Evolutionary conservation across 345 rosid genomes (phyloP).

Genomic region (Eucalyptus polyanthemos): DNA sequence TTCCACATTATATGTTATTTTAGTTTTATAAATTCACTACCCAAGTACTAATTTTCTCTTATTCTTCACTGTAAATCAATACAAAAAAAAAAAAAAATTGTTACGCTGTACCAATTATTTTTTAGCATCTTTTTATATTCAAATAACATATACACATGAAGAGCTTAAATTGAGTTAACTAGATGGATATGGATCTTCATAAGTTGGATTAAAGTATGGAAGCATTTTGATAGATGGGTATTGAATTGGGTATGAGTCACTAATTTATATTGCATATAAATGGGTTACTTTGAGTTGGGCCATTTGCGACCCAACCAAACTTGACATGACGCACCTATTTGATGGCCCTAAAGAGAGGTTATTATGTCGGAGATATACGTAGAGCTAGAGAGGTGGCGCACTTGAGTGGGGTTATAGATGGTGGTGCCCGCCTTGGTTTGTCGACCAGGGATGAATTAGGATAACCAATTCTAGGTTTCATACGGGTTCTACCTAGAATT

Average conservation of each 20-base stretch:
- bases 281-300: background rate
- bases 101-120: background rate
- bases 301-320: background rate
- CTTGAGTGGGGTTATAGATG: background rate
- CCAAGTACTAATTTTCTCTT: background rate
- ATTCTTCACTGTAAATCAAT: too few relatives aligned
- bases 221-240: background rate
- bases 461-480: too few relatives aligned
- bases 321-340: background rate
- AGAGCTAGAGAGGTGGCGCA: background rate
- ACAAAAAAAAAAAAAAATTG: too few relatives aligned
- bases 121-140: background rate
- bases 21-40: background rate
- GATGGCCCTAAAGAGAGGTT: background rate
- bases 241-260: background rate
- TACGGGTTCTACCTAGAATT: too few relatives aligned
- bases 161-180: background rate
- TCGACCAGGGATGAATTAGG: fast-evolving
- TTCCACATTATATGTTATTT: too few relatives aligned
- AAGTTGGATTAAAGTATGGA: background rate
- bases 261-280: background rate
- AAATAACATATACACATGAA: background rate
- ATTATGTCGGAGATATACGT: background rate
- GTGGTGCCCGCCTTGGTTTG: background rate
- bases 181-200: background rate